phyloP scores from a whole-genome alignment of 495 filamentous ascomycete genomes.

The Bombardia bombarda region DNA sequence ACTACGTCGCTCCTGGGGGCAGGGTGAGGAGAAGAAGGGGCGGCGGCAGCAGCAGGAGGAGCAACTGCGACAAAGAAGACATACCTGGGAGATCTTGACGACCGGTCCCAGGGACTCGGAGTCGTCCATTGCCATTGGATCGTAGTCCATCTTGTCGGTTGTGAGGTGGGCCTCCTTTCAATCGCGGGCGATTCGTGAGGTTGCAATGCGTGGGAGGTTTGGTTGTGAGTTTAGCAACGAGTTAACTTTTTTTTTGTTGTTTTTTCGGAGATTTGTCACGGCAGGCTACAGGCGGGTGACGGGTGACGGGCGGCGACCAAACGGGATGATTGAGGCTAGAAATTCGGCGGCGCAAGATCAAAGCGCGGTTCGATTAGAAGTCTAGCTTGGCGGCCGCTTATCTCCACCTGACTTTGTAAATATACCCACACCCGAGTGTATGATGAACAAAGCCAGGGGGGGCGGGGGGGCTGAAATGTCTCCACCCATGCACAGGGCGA shows the following conservation, averaged over 20 bases:
- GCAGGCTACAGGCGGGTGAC: neutral
- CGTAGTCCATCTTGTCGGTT: slow-evolving; percentile 52
- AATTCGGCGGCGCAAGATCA: slow-evolving; percentile 7
- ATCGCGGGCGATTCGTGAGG: too few species aligned
- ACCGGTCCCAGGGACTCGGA: slow-evolving; percentile 58
- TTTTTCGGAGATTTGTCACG: neutral
- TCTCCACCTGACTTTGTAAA: slow-evolving; percentile 13
- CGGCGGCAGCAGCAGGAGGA: neutral
- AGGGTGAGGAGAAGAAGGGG: neutral
- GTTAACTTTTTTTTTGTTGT: too few species aligned
- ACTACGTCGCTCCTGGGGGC: too few species aligned
- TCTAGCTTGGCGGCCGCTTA: slow-evolving; percentile 3
- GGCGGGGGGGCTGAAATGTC: too few species aligned
- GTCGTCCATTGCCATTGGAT: slow-evolving; percentile 50
- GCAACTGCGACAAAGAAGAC: slow-evolving; percentile 3
- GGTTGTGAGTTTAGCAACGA: too few species aligned
- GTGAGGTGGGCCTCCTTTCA: too few species aligned
- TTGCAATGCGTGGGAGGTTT: too few species aligned
- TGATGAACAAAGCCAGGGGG: too few species aligned
- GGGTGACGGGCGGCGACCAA: too few species aligned
- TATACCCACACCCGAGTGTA: too few species aligned
- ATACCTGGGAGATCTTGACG: slow-evolving; percentile 64
- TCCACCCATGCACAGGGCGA: too few species aligned
- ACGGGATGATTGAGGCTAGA: neutral
- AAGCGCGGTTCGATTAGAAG: neutral